These are phyloP conservation scores for Phytophthora vignae DNA, from an alignment of 352 stramenopile species.

Conservation along the genomic window DNA sequence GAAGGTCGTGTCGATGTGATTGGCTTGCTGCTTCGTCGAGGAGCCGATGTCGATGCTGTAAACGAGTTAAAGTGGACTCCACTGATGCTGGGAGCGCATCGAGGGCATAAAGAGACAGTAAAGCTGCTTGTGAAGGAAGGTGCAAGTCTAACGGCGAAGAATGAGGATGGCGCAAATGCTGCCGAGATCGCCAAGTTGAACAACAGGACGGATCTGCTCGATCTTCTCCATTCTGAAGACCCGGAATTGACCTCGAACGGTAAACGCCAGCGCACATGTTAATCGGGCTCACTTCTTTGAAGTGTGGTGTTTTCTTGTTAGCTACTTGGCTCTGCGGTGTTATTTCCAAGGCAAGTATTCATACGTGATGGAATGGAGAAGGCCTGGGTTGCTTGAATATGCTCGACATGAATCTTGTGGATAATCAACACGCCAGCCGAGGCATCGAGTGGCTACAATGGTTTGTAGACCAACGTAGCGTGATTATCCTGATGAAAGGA, in stretches of 20 bases:
- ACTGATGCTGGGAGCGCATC: slow-evolving; percentile 20
- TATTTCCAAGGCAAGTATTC: not conserved
- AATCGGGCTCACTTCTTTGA: not conserved
- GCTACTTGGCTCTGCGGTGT: not conserved
- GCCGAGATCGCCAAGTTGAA: slow-evolving; percentile 9
- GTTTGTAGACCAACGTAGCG: not conserved
- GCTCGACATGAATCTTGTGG: no score
- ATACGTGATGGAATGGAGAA: no score
- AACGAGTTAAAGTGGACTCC: slow-evolving; percentile 3
- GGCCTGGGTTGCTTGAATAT: not conserved
- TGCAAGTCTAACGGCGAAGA: slow-evolving; percentile 7
- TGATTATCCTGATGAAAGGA: not conserved
- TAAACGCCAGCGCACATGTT: slow-evolving; percentile 1
- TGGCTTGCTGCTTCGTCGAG: slow-evolving; percentile 9
- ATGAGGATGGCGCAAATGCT: slow-evolving; percentile 1
- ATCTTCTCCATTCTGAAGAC: slow-evolving; percentile 1
- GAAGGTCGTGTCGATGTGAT: slow-evolving; percentile 11
- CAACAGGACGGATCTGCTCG: slow-evolving; percentile 16
- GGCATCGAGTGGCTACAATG: not conserved
- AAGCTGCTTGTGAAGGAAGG: slow-evolving; percentile 9
- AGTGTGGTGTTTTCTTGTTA: not conserved
- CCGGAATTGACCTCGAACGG: not conserved
- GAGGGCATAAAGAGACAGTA: slow-evolving; percentile 18
- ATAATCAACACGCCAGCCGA: not conserved
- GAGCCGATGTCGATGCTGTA: slow-evolving; percentile 5